Evolutionary conservation across 108 stramenopile species (phyloP).

Genomic region (Mediolabrus comicus): DNA sequence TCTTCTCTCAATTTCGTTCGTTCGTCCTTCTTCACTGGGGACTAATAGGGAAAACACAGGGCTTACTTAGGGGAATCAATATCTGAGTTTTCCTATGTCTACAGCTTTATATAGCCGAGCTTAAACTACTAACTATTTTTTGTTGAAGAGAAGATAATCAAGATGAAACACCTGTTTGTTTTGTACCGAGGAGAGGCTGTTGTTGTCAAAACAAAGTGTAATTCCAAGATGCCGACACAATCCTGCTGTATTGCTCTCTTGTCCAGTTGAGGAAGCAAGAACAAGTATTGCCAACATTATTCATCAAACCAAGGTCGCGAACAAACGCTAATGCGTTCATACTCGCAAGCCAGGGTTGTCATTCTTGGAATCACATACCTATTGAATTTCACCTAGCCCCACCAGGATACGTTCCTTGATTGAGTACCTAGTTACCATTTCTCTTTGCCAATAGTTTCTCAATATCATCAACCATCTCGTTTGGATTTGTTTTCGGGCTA

Average conservation of each 20-base stretch:
- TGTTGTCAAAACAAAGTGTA: not conserved
- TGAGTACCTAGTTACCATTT: not conserved
- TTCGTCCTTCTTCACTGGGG: not conserved
- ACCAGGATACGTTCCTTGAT: not conserved
- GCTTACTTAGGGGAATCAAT: not conserved
- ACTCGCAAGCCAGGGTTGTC: not conserved
- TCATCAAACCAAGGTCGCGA: not conserved
- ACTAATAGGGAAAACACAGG: not conserved
- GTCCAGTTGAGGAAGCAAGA: not conserved
- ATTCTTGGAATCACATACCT: not conserved
- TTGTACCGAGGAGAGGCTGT: too few species aligned
- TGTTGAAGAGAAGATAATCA: not conserved
- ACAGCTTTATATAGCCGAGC: not conserved
- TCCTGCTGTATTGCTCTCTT: not conserved
- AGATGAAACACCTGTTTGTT: too few species aligned
- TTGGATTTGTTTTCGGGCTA: slow-evolving; percentile 49
- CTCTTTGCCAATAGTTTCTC: slow-evolving; percentile 62
- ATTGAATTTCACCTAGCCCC: not conserved
- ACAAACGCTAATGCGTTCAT: not conserved
- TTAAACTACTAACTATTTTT: not conserved
- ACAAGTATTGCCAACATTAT: not conserved
- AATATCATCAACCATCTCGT: slow-evolving; percentile 57
- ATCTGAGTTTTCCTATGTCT: not conserved
- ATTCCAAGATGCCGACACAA: not conserved
- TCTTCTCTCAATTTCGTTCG: slow-evolving; percentile 1